Conservation (phyloP, 495 filamentous ascomycete species). For the Rusavskia elegans region DNA sequence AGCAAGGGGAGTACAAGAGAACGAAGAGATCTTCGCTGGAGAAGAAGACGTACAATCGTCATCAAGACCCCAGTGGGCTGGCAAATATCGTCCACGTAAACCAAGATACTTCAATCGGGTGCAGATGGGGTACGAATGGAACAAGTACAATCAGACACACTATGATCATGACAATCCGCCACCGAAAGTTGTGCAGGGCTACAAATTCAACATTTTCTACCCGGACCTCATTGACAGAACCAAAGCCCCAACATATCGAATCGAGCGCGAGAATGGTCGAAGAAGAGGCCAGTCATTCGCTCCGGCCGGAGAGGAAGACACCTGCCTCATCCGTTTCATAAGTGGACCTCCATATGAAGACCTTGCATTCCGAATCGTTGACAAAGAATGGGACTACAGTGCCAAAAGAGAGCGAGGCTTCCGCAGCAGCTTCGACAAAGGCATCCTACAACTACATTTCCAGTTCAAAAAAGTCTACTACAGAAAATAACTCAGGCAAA, state of each 20-base stretch:
- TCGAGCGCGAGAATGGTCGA: constrained; percentile 80
- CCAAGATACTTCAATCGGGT: constrained; percentile 96
- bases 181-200: constrained; percentile 95
- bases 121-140: constrained; percentile 99
- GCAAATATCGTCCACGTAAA: constrained; percentile 82
- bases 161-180: constrained; percentile 98
- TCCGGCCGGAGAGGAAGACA: constrained; percentile 94
- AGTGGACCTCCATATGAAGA: constrained; percentile 95
- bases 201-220: constrained; percentile 99
- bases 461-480: constrained; percentile 71
- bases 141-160: constrained; percentile 99
- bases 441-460: constrained; percentile 93
- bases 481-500: not conserved
- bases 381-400: constrained; percentile 98
- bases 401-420: constrained; percentile 91
- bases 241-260: constrained; percentile 86
- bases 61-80: constrained; percentile 64
- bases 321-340: constrained; percentile 89
- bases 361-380: constrained; percentile 92
- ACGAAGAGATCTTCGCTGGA: constrained; percentile 89
- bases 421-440: constrained; percentile 95
- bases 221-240: constrained; percentile 94
- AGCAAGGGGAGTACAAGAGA: constrained; percentile 78
- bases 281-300: constrained; percentile 84
- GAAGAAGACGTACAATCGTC: constrained; percentile 64